Percentiles rank a stretch among this genome's conserved stretches.
Evolutionary conservation across 306 rosid genomes (phyloP).

Genomic region (Prunus kanzakura): DNA sequence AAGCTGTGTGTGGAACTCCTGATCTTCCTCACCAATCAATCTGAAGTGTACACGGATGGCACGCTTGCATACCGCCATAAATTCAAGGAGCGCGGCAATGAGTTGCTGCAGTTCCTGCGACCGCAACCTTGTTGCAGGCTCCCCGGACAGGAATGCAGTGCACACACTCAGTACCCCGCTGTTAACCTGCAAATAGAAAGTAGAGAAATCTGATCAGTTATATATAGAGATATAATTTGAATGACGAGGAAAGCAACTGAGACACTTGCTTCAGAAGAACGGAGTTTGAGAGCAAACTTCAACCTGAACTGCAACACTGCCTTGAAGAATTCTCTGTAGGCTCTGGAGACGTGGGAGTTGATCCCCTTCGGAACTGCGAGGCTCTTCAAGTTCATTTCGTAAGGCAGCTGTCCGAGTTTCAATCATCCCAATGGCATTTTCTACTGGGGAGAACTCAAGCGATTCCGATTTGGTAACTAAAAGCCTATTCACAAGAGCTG

Average conservation of each 20-base stretch:
- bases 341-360: constrained; percentile 97
- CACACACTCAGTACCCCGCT: constrained; percentile 97
- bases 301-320: constrained; percentile 99
- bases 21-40: constrained; percentile 95
- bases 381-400: constrained; percentile 98
- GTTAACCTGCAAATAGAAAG: constrained; percentile 63
- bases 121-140: constrained; percentile 92
- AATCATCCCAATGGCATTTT: constrained; percentile 99
- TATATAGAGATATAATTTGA: not conserved
- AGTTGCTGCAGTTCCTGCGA: constrained; percentile 98
- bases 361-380: constrained; percentile 97
- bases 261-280: not conserved
- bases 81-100: constrained; percentile 95
- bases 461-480: constrained; percentile 82
- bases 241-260: not conserved
- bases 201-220: not conserved
- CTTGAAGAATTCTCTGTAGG: constrained; percentile 96
- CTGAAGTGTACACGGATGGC: constrained; percentile 94
- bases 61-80: constrained; percentile 99
- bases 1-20: constrained; percentile 96
- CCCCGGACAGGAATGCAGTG: constrained; percentile 97
- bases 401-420: constrained; percentile 96
- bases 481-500: constrained; percentile 96
- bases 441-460: constrained; percentile 95
- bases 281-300: not conserved